Percentiles rank a stretch among this genome's conserved stretches.
Evolutionary conservation across 2,329 filamentous ascomycete species (phyloP).

Genomic region (Curvularia lunata): DNA sequence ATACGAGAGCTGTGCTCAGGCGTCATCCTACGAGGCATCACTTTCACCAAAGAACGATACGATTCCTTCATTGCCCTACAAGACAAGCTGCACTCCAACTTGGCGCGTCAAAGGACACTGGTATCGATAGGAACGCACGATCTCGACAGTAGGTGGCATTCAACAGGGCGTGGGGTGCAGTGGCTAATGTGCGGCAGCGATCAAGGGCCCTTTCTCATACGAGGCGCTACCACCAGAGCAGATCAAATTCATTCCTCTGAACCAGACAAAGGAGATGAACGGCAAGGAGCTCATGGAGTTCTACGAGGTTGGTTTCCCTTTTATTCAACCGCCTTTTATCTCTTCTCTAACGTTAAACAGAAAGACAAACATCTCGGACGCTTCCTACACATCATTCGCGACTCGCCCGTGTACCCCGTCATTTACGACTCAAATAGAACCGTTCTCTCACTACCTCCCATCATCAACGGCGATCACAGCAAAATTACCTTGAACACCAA

Average conservation of each 20-base stretch:
- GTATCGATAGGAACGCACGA: constrained; percentile 99
- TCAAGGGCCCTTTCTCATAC: constrained; percentile 95
- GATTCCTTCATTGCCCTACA: constrained; percentile 97
- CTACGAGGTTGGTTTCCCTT: constrained; percentile 66
- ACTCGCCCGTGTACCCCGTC: constrained; percentile 92
- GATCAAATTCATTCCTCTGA: constrained; percentile 88
- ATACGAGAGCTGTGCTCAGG: constrained; percentile 89
- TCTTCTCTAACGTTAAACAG: constrained; percentile 51
- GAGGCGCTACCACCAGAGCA: constrained; percentile 90
- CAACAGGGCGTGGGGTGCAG: neutral
- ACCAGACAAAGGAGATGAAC: constrained; percentile 88
- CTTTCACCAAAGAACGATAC: constrained; percentile 89
- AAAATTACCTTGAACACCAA: constrained; percentile 92
- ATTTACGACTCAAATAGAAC: constrained; percentile 88
- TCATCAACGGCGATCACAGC: constrained; percentile 96
- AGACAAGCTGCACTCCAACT: constrained; percentile 96
- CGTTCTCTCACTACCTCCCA: constrained; percentile 93
- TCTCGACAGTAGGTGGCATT: constrained; percentile 67
- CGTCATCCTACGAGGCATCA: constrained; percentile 87
- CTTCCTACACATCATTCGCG: constrained; percentile 92
- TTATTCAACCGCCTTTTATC: neutral
- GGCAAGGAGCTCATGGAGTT: constrained; percentile 89
- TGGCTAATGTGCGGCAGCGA: constrained; percentile 51
- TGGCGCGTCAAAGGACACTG: constrained; percentile 88
- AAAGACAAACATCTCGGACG: constrained; percentile 89